A percentile compares a stretch with the other conserved stretches of the same genome.
These are phyloP conservation scores for Talaromyces thailandensis DNA, from an alignment of 495 filamentous ascomycete species.

Conservation along the genomic window DNA sequence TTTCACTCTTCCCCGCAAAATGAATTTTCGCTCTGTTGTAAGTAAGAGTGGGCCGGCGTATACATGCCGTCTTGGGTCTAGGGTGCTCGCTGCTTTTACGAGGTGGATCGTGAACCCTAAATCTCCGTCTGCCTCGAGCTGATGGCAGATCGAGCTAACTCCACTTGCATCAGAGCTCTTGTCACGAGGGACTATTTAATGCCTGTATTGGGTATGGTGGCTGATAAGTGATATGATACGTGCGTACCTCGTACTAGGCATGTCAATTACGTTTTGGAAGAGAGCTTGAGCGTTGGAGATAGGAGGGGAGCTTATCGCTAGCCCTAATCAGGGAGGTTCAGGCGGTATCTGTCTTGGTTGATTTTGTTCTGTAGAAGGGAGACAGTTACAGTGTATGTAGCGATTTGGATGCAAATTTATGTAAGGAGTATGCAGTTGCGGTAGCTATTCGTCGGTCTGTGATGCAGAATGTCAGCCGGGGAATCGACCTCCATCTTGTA, in stretches of 20 bases:
- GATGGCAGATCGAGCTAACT: not conserved
- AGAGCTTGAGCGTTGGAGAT: not conserved
- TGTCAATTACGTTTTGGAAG: not conserved
- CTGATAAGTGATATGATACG: not conserved
- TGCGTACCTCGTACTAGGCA: no score
- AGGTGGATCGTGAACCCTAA: not conserved
- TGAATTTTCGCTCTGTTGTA: not conserved
- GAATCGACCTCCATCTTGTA: not conserved
- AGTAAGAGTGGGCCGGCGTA: not conserved
- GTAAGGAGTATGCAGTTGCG: not conserved
- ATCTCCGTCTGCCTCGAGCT: not conserved
- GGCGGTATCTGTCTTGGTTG: not conserved
- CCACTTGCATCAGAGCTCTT: not conserved
- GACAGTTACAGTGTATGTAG: not conserved
- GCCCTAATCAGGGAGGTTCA: constrained; percentile 7
- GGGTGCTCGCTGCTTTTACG: not conserved
- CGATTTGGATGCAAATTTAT: not conserved
- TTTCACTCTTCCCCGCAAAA: constrained; percentile 1
- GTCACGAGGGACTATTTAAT: not conserved
- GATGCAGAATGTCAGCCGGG: not conserved
- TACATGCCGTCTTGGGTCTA: not conserved
- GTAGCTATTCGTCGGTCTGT: not conserved
- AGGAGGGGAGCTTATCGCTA: not conserved
- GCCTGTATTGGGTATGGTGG: not conserved
- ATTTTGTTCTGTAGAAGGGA: not conserved